phyloP scores from a whole-genome alignment of 2,329 filamentous ascomycete species.

The Nothopassalora personata region DNA sequence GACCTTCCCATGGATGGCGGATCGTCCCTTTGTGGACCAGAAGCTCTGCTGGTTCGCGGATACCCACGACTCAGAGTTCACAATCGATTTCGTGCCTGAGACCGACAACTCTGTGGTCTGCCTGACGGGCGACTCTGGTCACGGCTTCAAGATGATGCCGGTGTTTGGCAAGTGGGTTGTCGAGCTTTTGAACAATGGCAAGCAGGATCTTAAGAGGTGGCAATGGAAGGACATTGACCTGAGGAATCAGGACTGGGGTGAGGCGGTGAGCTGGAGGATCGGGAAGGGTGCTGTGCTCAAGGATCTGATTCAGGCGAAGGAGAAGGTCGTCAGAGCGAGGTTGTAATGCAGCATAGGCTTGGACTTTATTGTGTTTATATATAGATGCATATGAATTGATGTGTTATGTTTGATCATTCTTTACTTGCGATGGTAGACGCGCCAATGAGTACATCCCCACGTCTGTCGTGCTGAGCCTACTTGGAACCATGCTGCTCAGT shows the following conservation, averaged over 20 bases:
- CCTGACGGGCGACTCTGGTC: slow-evolving; percentile 55
- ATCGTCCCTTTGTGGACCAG: slow-evolving; percentile 53
- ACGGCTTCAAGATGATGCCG: slow-evolving; percentile 60
- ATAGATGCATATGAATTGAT: neutral
- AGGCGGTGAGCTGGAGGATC: slow-evolving; percentile 46
- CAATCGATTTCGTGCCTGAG: slow-evolving; percentile 54
- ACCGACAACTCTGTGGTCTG: slow-evolving; percentile 46
- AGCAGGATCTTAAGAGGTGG: slow-evolving; percentile 47
- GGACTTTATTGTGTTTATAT: neutral
- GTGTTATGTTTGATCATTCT: neutral
- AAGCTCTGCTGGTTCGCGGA: slow-evolving; percentile 62
- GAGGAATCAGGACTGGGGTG: slow-evolving; percentile 37
- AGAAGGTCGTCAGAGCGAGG: slow-evolving; percentile 19
- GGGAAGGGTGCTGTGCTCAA: slow-evolving; percentile 30
- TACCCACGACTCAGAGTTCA: slow-evolving; percentile 55
- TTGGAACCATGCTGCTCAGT: neutral
- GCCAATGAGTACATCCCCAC: too few relatives aligned
- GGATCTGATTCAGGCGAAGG: slow-evolving; percentile 20
- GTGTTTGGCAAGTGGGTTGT: slow-evolving; percentile 53
- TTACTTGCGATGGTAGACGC: too few relatives aligned
- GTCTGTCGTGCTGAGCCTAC: too few relatives aligned
- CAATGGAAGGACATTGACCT: slow-evolving; percentile 44
- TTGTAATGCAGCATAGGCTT: slow-evolving; percentile 7
- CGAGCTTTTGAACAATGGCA: slow-evolving; percentile 41
- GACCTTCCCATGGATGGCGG: slow-evolving; percentile 49